Percentiles rank a stretch among this genome's conserved stretches.
Conservation (phyloP, 1,284 basidiomycete genomes). For the Pseudomicrostroma phylloplanum region DNA sequence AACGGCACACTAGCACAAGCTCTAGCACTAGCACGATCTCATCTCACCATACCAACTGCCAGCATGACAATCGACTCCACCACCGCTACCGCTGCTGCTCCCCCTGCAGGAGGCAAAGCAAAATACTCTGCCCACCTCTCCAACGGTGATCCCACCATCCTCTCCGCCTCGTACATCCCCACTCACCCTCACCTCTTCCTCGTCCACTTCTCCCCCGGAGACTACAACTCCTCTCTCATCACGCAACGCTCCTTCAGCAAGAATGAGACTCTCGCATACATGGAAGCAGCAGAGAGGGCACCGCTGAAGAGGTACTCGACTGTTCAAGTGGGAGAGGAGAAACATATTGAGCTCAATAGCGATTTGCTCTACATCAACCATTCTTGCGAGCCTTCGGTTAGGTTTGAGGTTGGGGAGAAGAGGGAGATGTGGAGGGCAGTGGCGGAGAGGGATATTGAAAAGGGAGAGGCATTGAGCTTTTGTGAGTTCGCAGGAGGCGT, state of each 20-base stretch:
- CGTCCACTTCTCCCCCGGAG: constrained; percentile 40
- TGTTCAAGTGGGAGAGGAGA: constrained; percentile 30
- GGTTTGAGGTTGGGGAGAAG: constrained; percentile 24
- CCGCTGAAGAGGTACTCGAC: constrained; percentile 31
- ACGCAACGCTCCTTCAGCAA: constrained; percentile 22
- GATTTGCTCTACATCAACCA: constrained; percentile 49
- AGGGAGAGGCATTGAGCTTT: constrained; percentile 40
- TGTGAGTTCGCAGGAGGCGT: constrained; percentile 25
- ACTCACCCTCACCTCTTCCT: constrained; percentile 35
- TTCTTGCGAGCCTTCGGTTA: constrained; percentile 39
- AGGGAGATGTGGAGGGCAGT: constrained; percentile 21
- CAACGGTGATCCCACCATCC: constrained; percentile 29
- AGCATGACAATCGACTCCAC: not conserved
- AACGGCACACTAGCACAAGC: no score
- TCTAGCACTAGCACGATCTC: no score
- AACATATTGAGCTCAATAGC: constrained; percentile 43
- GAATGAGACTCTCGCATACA: constrained; percentile 28
- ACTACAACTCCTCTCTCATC: constrained; percentile 41
- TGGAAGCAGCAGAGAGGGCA: constrained; percentile 25
- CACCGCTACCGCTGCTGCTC: constrained; percentile 7
- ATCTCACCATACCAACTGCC: no score
- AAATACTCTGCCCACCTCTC: constrained; percentile 35
- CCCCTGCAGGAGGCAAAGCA: not conserved
- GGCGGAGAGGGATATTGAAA: constrained; percentile 30
- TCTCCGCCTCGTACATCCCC: constrained; percentile 24